Evolutionary conservation across 225 moss, liverwort and hornwort genomes (phyloP).

Genomic region (Antitrichia curtipendula): DNA sequence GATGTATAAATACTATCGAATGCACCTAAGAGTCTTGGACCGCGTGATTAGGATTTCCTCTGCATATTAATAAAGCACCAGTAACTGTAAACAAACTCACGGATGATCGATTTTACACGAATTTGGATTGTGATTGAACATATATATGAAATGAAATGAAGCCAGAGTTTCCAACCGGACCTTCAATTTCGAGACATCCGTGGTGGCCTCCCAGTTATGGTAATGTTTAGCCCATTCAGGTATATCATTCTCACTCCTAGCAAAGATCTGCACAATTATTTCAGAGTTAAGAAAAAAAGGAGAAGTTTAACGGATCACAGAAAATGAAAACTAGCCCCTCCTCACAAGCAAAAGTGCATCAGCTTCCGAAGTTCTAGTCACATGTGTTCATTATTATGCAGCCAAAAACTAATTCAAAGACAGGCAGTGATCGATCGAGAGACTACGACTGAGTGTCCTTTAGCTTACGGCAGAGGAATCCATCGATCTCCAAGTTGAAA

Average conservation of each 20-base stretch:
- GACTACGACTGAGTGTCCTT: no score
- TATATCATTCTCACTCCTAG: not conserved
- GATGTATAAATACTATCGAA: not conserved
- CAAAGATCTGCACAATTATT: not conserved
- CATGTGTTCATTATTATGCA: not conserved
- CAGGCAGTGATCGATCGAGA: not conserved
- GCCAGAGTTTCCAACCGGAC: not conserved
- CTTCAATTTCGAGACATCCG: constrained; percentile 3
- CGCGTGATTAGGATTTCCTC: not conserved
- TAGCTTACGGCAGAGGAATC: not conserved
- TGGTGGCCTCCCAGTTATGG: not conserved
- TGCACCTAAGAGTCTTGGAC: not conserved
- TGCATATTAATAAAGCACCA: not conserved
- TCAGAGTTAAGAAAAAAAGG: not conserved
- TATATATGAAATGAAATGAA: not conserved
- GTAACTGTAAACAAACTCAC: not conserved
- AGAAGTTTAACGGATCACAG: not conserved
- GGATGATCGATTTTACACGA: not conserved
- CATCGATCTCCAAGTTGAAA: not conserved
- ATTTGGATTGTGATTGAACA: not conserved
- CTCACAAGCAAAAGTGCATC: no score
- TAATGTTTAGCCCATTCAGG: not conserved
- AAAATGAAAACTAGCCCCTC: not conserved
- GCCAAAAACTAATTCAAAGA: no score
- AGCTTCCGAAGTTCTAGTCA: not conserved